Evolutionary conservation across 805 yeast genomes (phyloP).

Genomic region (Cyberlindnera nakhonratchasimensis): DNA sequence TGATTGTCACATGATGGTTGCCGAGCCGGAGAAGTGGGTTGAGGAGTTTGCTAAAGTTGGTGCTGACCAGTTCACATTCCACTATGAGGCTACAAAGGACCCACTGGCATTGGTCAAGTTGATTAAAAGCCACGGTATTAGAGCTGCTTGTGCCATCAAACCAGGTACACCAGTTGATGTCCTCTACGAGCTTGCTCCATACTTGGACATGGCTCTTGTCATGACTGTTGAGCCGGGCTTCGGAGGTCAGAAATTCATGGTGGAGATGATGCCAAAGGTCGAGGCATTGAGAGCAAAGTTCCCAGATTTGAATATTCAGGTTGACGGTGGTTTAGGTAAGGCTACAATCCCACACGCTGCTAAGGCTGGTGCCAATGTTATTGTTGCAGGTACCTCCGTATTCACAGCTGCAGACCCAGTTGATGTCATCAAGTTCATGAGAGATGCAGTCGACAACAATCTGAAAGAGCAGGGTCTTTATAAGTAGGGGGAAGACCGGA

Average conservation of each 20-base stretch:
- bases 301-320: slow-evolving; percentile 86
- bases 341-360: slow-evolving; percentile 86
- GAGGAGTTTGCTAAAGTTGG: slow-evolving; percentile 89
- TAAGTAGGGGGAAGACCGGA: not conserved
- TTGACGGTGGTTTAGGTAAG: slow-evolving; percentile 92
- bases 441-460: slow-evolving; percentile 53
- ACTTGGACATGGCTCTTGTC: slow-evolving; percentile 89
- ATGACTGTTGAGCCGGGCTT: slow-evolving; percentile 99
- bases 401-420: slow-evolving; percentile 80
- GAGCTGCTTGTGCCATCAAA: slow-evolving; percentile 90
- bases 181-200: slow-evolving; percentile 67
- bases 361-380: slow-evolving; percentile 96
- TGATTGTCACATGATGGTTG: slow-evolving; percentile 99
- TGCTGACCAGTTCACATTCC: slow-evolving; percentile 95
- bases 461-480: slow-evolving; percentile 41
- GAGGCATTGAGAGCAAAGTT: slow-evolving; percentile 64
- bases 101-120: slow-evolving; percentile 70
- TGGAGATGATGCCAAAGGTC: slow-evolving; percentile 95
- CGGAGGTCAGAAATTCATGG: slow-evolving; percentile 97
- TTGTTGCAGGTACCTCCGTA: slow-evolving; percentile 95
- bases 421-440: slow-evolving; percentile 67
- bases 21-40: slow-evolving; percentile 90
- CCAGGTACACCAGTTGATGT: slow-evolving; percentile 90
- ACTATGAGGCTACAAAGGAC: slow-evolving; percentile 84
- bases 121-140: slow-evolving; percentile 79